Evolutionary conservation across 805 yeast genomes (phyloP), one percentile per base, ranked within the genome.

Genomic region (Nakazawaea pomicola): DNA sequence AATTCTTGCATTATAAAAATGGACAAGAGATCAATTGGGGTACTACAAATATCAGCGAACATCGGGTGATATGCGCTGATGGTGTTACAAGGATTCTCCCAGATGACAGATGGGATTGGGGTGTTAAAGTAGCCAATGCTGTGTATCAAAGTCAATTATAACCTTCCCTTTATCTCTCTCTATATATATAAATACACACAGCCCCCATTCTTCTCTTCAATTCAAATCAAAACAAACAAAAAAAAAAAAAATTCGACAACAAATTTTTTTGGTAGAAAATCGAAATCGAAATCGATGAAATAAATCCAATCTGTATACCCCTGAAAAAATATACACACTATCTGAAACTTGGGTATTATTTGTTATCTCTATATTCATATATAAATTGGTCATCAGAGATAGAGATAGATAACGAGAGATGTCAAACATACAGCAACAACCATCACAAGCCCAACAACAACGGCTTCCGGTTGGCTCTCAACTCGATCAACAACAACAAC

Each of bases 81-180:
- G 44, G 44, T 4, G 25, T 4, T 9, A 41, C 44, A 3, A 30
- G 34, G 12, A 28, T 41, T 20, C 20, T 36, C 24, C 11, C 12
- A 12, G 44, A 41, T 21, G 40, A 36, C 4, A 16, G 31, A n/a
- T 41, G 44, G 44, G 37, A 41, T 11, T 36, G 40, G 40, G 44
- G 44, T 2, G 33, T 36, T 11, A 41, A 36, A 21, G 44, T 41
- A 19, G 44, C 44, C 14, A 20, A 36, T 4, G 29, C 24, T 15
- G 40, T 41, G 7, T 41, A 41, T 29, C 18, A 30, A 12, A 18
- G 35, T 16, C 44, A 41, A 21, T 21, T 40, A 19, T 28, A 19
- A 12, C 24, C n/a, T n/a, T n/a, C n/a, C n/a, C n/a, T n/a, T n/a
- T n/a, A n/a, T n/a, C n/a, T n/a, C n/a, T n/a, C n/a, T n/a, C n/a